phyloP scores from a whole-genome alignment of 2,329 filamentous ascomycete genomes.

The Fusarium foetens region DNA sequence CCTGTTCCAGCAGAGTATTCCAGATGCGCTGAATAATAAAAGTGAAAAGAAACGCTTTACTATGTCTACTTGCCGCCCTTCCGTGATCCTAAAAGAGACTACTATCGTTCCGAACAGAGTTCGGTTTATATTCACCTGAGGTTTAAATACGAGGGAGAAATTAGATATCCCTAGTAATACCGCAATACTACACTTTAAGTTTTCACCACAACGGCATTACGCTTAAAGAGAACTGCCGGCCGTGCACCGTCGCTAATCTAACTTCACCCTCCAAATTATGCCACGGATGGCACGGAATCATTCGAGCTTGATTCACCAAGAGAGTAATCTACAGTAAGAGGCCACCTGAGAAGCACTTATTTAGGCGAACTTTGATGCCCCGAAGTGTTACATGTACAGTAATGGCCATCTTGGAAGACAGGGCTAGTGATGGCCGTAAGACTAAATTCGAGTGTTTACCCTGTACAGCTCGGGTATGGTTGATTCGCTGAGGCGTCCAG shows the following conservation, averaged over 20 bases:
- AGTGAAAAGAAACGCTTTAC: background rate
- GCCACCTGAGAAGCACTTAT: background rate
- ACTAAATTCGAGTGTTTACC: background rate
- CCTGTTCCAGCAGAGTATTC: accelerated
- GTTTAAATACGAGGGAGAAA: background rate
- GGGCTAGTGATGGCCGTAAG: background rate
- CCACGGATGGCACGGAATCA: background rate
- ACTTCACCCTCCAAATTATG: too few species aligned
- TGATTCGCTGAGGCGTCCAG: background rate
- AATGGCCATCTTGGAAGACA: background rate
- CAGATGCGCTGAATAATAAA: accelerated
- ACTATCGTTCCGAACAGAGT: accelerated
- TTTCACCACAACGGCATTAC: background rate
- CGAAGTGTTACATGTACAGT: background rate
- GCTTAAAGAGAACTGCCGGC: background rate
- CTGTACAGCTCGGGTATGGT: background rate
- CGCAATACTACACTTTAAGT: background rate
- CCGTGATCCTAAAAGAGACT: too few species aligned
- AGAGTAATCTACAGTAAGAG: background rate
- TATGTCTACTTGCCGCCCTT: too few species aligned
- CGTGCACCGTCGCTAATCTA: background rate
- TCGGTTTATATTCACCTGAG: background rate
- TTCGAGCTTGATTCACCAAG: background rate
- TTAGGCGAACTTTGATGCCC: background rate
- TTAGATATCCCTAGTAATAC: background rate